phyloP scores from a whole-genome alignment of 495 filamentous ascomycete genomes.

The Baudoinia panamericana region DNA sequence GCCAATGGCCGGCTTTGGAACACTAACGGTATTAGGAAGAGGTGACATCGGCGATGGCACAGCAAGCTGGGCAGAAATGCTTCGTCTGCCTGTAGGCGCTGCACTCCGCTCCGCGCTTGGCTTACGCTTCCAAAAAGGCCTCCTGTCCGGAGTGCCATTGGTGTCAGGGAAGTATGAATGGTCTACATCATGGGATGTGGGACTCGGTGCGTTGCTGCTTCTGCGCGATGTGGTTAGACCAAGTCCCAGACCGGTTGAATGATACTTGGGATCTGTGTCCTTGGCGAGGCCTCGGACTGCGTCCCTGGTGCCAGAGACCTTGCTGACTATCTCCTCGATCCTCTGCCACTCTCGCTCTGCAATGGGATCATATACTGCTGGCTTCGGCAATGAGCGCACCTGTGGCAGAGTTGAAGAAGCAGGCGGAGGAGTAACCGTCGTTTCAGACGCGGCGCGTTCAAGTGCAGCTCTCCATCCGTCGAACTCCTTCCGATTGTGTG shows the following conservation, averaged over 20 bases:
- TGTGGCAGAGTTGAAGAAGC: slow-evolving; percentile 24
- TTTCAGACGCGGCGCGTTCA: slow-evolving; percentile 60
- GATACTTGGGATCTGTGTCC: slow-evolving; percentile 59
- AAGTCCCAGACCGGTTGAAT: slow-evolving; percentile 21
- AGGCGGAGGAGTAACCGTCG: slow-evolving; percentile 7
- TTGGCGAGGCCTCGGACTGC: slow-evolving; percentile 71
- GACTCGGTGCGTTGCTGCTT: slow-evolving; percentile 27
- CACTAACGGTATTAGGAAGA: slow-evolving; percentile 25
- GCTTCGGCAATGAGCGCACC: slow-evolving; percentile 25
- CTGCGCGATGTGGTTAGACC: slow-evolving; percentile 16
- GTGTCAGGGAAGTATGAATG: slow-evolving; percentile 33
- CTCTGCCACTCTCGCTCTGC: slow-evolving; percentile 77
- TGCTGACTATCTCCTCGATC: slow-evolving; percentile 67
- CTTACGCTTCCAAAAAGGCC: slow-evolving; percentile 88
- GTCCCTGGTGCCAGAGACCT: slow-evolving; percentile 77
- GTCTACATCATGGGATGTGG: slow-evolving; percentile 21
- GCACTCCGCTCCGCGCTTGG: slow-evolving; percentile 32
- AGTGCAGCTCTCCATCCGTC: slow-evolving; percentile 72
- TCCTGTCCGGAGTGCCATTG: slow-evolving; percentile 26
- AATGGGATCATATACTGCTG: slow-evolving; percentile 22
- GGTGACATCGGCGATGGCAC: slow-evolving; percentile 39
- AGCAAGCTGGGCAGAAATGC: slow-evolving; percentile 43
- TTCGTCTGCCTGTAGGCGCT: slow-evolving; percentile 33
- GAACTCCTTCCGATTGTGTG: slow-evolving; percentile 70
- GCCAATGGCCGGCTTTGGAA: slow-evolving; percentile 27